These are phyloP conservation scores for Huiozyma sinensis DNA, from an alignment of 805 yeast genomes.

Conservation along the genomic window DNA sequence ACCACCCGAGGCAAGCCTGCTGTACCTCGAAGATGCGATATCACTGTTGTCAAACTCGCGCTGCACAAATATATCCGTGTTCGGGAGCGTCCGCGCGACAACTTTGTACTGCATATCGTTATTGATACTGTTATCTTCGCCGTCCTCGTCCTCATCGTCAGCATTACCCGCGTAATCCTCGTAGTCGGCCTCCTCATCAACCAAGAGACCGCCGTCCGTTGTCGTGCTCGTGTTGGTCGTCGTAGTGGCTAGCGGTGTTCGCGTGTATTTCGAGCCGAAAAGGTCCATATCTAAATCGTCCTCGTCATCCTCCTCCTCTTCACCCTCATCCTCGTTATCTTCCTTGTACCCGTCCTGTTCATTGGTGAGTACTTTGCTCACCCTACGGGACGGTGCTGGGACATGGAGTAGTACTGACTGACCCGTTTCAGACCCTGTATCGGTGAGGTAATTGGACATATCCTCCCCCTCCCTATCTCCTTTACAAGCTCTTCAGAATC, in stretches of 20 bases:
- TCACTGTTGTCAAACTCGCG: too few species aligned
- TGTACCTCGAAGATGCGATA: not conserved
- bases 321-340: slow-evolving; percentile 1
- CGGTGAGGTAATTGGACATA: too few species aligned
- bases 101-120: not conserved
- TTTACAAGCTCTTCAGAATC: too few species aligned
- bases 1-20: not conserved
- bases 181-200: not conserved
- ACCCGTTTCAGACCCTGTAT: too few species aligned
- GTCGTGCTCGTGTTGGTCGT: not conserved
- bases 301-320: not conserved
- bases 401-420: too few species aligned
- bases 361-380: not conserved
- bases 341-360: slow-evolving; percentile 1
- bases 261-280: not conserved
- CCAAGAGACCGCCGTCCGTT: not conserved
- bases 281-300: not conserved
- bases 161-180: not conserved
- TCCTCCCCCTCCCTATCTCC: too few species aligned
- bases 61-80: slow-evolving; percentile 1
- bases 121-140: not conserved
- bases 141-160: slow-evolving; percentile 3
- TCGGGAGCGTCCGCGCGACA: slow-evolving; percentile 3
- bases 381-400: too few species aligned
- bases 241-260: not conserved